Evolutionary conservation across 208 protist species (phyloP).

Genomic region (Wallacemonas sp.): DNA sequence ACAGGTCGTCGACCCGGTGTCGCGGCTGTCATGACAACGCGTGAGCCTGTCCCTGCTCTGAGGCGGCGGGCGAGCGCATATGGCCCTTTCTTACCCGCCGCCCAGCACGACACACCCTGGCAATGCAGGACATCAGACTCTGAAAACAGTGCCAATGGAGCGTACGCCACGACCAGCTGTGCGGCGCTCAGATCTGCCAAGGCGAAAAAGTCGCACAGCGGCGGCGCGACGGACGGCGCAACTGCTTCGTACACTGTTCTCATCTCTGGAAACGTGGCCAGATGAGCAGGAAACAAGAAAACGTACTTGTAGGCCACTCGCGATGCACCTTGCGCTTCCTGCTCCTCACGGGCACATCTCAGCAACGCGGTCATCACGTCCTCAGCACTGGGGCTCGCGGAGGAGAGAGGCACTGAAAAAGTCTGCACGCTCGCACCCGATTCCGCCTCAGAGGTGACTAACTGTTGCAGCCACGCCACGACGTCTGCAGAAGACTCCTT

Average conservation of each 20-base stretch:
- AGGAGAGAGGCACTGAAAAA: no score
- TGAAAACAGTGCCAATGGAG: neutral
- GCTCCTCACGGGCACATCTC: no score
- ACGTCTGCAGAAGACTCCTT: neutral
- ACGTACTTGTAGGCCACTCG: neutral
- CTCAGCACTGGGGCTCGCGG: no score
- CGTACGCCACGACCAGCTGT: neutral
- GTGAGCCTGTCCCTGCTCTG: neutral
- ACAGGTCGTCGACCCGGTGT: neutral
- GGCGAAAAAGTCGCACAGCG: neutral
- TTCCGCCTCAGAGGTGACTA: no score
- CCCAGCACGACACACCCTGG: slow-evolving; percentile 92
- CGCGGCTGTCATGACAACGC: neutral
- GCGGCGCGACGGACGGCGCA: neutral
- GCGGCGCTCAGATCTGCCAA: neutral
- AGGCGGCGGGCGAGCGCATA: slow-evolving; percentile 74
- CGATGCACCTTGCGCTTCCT: neutral
- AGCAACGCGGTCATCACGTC: no score
- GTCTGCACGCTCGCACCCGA: no score
- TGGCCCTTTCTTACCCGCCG: slow-evolving; percentile 79
- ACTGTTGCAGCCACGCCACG: neutral
- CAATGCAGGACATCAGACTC: slow-evolving; percentile 67
- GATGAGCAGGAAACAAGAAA: neutral
- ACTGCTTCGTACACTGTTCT: slow-evolving; percentile 8
- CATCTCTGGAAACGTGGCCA: neutral